A percentile compares a stretch with the other conserved stretches of the same genome.
phyloP scores from a whole-genome alignment of 2,329 filamentous ascomycete genomes.

The Fusarium sulawesiense region DNA sequence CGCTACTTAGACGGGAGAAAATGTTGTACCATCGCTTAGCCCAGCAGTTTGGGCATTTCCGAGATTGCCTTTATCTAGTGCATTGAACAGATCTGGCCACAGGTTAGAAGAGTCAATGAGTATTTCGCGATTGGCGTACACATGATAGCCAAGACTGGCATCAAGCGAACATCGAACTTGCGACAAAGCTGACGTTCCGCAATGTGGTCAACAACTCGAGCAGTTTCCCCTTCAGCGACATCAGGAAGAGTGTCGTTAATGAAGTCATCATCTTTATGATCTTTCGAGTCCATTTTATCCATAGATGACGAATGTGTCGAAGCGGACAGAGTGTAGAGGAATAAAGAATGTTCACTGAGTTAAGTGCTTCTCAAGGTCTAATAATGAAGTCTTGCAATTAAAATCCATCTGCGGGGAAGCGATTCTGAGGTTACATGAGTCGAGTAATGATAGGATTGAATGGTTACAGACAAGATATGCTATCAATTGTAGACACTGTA shows the following conservation, averaged over 20 bases:
- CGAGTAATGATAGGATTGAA: neutral
- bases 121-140: neutral
- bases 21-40: neutral
- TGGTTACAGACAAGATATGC: constrained; percentile 6
- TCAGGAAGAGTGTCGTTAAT: constrained; percentile 9
- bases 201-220: constrained; percentile 8
- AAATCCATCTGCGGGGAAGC: neutral
- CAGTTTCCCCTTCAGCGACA: neutral
- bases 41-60: constrained; percentile 19
- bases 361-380: neutral
- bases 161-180: constrained; percentile 8
- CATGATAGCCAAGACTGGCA: constrained; percentile 18
- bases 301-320: neutral
- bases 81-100: constrained; percentile 7
- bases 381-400: neutral
- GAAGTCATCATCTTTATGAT: constrained; percentile 8
- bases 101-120: accelerated
- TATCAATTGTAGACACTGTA: neutral
- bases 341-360: neutral
- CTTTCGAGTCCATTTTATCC: constrained; percentile 2
- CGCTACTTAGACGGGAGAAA: accelerated
- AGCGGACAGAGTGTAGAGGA: neutral
- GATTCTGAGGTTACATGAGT: neutral
- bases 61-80: constrained; percentile 12
- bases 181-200: constrained; percentile 15